Evolutionary conservation across 2,329 filamentous ascomycete genomes (phyloP).

Genomic region (Coniella vitis): DNA sequence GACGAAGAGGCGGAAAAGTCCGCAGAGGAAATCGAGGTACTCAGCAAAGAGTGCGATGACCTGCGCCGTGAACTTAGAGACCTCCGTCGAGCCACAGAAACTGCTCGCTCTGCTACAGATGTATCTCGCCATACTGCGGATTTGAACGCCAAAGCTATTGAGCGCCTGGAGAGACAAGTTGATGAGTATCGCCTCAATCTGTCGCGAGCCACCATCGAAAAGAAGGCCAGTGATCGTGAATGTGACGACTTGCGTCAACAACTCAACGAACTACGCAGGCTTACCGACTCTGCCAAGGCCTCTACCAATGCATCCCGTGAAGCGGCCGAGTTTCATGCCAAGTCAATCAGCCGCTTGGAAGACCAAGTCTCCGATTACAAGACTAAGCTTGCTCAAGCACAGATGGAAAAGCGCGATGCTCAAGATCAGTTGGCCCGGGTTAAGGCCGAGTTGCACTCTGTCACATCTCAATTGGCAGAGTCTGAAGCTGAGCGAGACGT

Average conservation of each 20-base stretch:
- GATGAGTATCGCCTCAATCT: constrained; percentile 59
- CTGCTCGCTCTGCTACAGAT: constrained; percentile 23
- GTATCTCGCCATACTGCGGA: constrained; percentile 28
- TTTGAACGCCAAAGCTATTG: constrained; percentile 34
- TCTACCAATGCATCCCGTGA: constrained; percentile 27
- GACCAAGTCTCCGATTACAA: constrained; percentile 53
- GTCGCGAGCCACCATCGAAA: constrained; percentile 52
- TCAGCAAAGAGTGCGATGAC: constrained; percentile 38
- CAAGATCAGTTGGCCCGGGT: constrained; percentile 56
- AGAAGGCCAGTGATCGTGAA: constrained; percentile 38
- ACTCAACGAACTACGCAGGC: constrained; percentile 28
- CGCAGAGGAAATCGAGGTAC: constrained; percentile 37
- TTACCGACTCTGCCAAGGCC: constrained; percentile 24
- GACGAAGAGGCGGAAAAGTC: constrained; percentile 59
- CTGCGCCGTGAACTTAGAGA: constrained; percentile 37
- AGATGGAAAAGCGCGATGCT: constrained; percentile 54
- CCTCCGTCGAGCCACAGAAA: constrained; percentile 23
- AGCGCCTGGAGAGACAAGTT: constrained; percentile 49
- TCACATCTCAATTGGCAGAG: constrained; percentile 50
- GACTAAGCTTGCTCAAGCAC: constrained; percentile 47
- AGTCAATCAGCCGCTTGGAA: constrained; percentile 45
- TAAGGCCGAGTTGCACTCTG: constrained; percentile 52
- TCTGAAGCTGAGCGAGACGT: constrained; percentile 61
- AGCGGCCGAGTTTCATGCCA: constrained; percentile 27
- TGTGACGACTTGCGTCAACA: constrained; percentile 38